Base-by-base conservation (phyloP, 257 asterid genomes). In the Lycium barbarum region DNA sequence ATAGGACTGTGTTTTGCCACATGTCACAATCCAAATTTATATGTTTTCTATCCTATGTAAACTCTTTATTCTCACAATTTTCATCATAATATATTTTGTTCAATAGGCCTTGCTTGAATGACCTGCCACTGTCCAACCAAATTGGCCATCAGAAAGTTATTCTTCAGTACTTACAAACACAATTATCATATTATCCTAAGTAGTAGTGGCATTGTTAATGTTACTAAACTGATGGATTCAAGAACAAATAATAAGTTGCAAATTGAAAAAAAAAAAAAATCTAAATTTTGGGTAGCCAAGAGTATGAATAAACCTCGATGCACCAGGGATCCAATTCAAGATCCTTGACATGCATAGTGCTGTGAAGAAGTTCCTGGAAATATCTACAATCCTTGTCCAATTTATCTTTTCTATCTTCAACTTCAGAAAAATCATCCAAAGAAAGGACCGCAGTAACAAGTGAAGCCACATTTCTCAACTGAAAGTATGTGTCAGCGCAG, bases 281-380 rank as follows among this genome's bases (percentile, higher is more conserved):
- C 35, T 40, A 7, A 71, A 40, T 9, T 58, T 18, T 18, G 35
- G 36, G 40, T 71, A 71, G 79, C 33, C 79, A 71, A 71, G 79
- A 45, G 6, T 45, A 45, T 7, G 80, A n/a, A n/a, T 45, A n/a
- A 72, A 72, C 80, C 80, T 72, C 11, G n/a, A 73, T 45, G 80
- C 59, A 45, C 80, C 36, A 47, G 38, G 40, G 80, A 73, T 40
- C 59, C n/a, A 45, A 51, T 73, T 45, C 58, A 73, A 73, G 80
- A 73, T 73, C 10, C 59, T 73, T 8, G 12, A 73, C 59, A 73
- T 11, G 59, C 40, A 2, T 11, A 73, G 47, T n/a, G 0, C 15
- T 22, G 11, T 3, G 12, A 45, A 73, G 80, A 73, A 73, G 80
- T 45, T 73, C 80, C n/a, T 10, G 35, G 58, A 45, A 73, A 45